Evolutionary conservation across 148 eudicot species (phyloP).

Genomic region (Vaccinium corymbosum): DNA sequence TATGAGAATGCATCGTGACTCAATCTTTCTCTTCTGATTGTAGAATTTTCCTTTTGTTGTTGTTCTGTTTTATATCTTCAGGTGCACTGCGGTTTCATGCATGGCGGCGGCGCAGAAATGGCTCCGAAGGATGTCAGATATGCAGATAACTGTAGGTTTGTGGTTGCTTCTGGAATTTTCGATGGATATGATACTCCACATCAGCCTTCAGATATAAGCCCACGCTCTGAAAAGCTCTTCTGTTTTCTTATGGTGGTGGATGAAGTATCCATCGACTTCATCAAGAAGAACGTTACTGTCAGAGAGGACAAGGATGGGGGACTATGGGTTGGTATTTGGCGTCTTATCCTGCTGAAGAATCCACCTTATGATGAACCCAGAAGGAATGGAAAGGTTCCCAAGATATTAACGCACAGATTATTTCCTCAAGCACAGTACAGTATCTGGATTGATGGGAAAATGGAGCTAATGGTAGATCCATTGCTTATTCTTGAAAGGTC

Average conservation of each 20-base stretch:
- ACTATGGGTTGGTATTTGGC: constrained; percentile 95
- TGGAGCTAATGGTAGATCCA: constrained; percentile 97
- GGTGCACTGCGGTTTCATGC: constrained; percentile 97
- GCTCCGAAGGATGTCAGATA: constrained; percentile 59
- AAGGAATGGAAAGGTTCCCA: constrained; percentile 94
- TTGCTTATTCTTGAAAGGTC: constrained; percentile 92
- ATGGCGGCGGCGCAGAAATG: constrained; percentile 86
- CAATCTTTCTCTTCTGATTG: not conserved
- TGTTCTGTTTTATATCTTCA: constrained; percentile 23
- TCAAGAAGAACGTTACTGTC: constrained; percentile 69
- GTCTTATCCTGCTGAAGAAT: constrained; percentile 69
- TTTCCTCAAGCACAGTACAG: constrained; percentile 90
- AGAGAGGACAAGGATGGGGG: constrained; percentile 72
- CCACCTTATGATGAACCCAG: constrained; percentile 98
- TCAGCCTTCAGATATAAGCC: constrained; percentile 80
- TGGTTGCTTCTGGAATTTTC: constrained; percentile 94
- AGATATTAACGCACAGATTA: constrained; percentile 82
- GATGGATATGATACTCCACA: constrained; percentile 95
- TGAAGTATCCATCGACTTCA: constrained; percentile 73
- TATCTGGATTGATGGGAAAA: constrained; percentile 98
- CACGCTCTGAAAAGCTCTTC: constrained; percentile 71
- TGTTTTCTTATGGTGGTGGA: constrained; percentile 98
- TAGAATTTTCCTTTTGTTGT: not conserved
- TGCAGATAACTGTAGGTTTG: constrained; percentile 75
- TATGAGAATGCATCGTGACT: not conserved